These are phyloP conservation scores for Coelastrella sp. DNA, from an alignment of 139 green algal genomes.

Conservation along the genomic window DNA sequence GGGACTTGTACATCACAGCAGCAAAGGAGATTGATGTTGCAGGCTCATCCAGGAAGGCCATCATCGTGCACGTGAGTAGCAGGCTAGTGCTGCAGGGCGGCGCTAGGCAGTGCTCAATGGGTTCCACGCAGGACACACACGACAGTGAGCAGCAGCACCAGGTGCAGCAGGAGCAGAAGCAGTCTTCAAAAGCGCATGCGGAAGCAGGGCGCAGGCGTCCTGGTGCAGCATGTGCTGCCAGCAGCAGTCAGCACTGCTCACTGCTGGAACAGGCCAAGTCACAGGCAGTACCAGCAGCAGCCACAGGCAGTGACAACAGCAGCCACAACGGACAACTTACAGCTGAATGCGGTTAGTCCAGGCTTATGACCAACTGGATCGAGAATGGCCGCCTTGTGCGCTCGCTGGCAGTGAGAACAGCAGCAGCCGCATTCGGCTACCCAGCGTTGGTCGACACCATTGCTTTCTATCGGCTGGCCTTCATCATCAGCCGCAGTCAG, in stretches of 20 bases:
- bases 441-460: too few species aligned
- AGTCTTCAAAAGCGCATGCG: not conserved
- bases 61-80: slow-evolving; percentile 93
- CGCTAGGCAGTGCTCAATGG: too few species aligned
- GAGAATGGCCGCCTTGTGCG: too few species aligned
- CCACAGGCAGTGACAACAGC: too few species aligned
- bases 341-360: too few species aligned
- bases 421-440: too few species aligned
- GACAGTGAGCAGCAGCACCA: not conserved
- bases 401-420: too few species aligned
- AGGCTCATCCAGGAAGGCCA: slow-evolving; percentile 89
- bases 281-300: not conserved
- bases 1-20: slow-evolving; percentile 98
- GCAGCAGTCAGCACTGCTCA: not conserved
- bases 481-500: too few species aligned
- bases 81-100: not conserved
- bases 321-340: not conserved
- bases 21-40: slow-evolving; percentile 95
- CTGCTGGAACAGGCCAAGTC: not conserved
- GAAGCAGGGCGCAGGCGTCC: not conserved
- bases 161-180: too few species aligned
- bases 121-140: too few species aligned
- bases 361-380: too few species aligned
- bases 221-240: not conserved
- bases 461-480: too few species aligned